Conservation (phyloP, 345 rosid species). For the Noccaea caerulescens region DNA sequence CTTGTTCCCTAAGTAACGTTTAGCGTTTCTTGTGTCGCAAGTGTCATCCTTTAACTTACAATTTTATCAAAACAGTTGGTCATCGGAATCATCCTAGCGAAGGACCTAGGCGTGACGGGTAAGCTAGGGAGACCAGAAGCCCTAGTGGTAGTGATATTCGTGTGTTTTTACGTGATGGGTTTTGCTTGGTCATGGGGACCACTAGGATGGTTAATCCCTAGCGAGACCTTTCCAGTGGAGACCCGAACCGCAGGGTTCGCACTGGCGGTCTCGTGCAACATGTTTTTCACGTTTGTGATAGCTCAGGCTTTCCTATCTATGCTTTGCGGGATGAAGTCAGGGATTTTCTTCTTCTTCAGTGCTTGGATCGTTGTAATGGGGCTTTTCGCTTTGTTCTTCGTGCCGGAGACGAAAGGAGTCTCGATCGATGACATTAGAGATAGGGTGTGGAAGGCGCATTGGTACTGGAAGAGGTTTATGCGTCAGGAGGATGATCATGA, state of each 20-base stretch:
- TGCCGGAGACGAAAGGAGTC: constrained; percentile 67
- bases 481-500: constrained; percentile 36
- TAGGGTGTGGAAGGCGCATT: constrained; percentile 51
- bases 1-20: neutral
- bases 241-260: constrained; percentile 66
- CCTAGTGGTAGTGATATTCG: constrained; percentile 49
- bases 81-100: constrained; percentile 58
- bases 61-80: constrained; percentile 39
- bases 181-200: constrained; percentile 96
- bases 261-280: constrained; percentile 68
- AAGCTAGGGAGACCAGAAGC: constrained; percentile 49
- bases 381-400: constrained; percentile 48
- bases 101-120: constrained; percentile 46
- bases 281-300: constrained; percentile 80
- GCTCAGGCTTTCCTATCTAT: constrained; percentile 81
- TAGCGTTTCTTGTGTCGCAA: neutral
- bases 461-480: constrained; percentile 50
- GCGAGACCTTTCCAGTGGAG: constrained; percentile 72
- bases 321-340: constrained; percentile 54
- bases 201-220: constrained; percentile 77
- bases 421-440: constrained; percentile 59
- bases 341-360: constrained; percentile 66
- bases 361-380: constrained; percentile 73
- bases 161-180: constrained; percentile 60
- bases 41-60: constrained; percentile 1